A percentile compares a stretch with the other conserved stretches of the same genome.
These are phyloP conservation scores for Thalia dealbata DNA, from an alignment of 176 grass and related monocot genomes.

Conservation along the genomic window DNA sequence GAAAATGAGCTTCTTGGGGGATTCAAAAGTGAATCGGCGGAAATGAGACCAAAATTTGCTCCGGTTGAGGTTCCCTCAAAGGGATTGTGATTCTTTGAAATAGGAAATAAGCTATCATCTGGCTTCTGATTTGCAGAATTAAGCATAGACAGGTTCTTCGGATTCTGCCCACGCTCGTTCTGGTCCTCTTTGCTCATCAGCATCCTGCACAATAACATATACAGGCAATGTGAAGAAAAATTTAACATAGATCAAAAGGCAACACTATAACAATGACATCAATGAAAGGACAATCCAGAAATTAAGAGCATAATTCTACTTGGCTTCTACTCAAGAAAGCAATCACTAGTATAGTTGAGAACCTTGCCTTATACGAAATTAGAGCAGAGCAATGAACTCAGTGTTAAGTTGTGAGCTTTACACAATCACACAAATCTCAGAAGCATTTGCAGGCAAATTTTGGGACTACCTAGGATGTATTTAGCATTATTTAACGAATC, in stretches of 20 bases:
- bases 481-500: neutral
- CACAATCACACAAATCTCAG: no score
- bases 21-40: constrained; percentile 42
- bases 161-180: constrained; percentile 34
- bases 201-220: constrained; percentile 34
- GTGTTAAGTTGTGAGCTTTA: no score
- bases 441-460: neutral
- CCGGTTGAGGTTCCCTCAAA: constrained; percentile 39
- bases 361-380: no score
- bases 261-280: no score
- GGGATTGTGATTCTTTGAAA: constrained; percentile 63
- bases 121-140: constrained; percentile 37
- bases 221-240: neutral
- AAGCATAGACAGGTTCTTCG: constrained; percentile 40
- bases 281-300: no score
- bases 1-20: constrained; percentile 37
- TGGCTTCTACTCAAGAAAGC: no score
- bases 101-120: constrained; percentile 26
- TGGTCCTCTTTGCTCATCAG: constrained; percentile 34
- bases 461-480: neutral
- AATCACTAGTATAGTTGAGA: no score
- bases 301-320: no score
- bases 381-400: no score
- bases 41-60: constrained; percentile 39
- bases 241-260: neutral